Evolutionary conservation across 2,329 filamentous ascomycete genomes (phyloP).

Genomic region (Trichoderma brevicompactum): DNA sequence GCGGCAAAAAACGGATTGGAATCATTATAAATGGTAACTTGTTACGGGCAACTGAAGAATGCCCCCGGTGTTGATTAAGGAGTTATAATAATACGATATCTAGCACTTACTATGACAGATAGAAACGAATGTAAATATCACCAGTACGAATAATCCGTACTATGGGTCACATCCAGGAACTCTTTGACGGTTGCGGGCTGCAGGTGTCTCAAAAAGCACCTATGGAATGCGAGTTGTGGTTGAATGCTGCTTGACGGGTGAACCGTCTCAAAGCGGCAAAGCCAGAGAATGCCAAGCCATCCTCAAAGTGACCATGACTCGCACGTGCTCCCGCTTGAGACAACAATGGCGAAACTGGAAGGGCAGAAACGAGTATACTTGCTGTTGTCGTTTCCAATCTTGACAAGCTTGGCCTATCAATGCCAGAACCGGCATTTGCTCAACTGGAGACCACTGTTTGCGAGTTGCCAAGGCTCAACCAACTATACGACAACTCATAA

Average conservation of each 20-base stretch:
- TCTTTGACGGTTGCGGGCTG: background rate
- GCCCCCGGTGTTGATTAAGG: background rate
- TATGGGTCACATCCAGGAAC: background rate
- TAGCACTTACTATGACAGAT: slow-evolving; percentile 4
- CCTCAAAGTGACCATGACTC: background rate
- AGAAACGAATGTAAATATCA: slow-evolving; percentile 20
- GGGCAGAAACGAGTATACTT: too few species aligned
- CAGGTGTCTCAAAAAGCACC: background rate
- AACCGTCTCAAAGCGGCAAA: slow-evolving; percentile 3
- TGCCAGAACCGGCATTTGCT: too few species aligned
- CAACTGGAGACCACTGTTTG: too few species aligned
- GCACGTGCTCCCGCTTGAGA: background rate
- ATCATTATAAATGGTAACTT: background rate
- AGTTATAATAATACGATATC: slow-evolving; percentile 13
- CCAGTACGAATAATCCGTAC: background rate
- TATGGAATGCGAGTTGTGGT: slow-evolving; percentile 8
- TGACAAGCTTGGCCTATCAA: too few species aligned
- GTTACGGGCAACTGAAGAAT: background rate
- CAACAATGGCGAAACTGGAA: too few species aligned
- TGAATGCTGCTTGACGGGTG: background rate
- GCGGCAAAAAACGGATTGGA: background rate
- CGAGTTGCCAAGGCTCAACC: too few species aligned
- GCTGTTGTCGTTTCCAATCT: too few species aligned
- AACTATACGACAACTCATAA: too few species aligned
- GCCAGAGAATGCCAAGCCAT: background rate